Base-by-base conservation (phyloP, 441 rosid species). In the Mallotus repandus region DNA sequence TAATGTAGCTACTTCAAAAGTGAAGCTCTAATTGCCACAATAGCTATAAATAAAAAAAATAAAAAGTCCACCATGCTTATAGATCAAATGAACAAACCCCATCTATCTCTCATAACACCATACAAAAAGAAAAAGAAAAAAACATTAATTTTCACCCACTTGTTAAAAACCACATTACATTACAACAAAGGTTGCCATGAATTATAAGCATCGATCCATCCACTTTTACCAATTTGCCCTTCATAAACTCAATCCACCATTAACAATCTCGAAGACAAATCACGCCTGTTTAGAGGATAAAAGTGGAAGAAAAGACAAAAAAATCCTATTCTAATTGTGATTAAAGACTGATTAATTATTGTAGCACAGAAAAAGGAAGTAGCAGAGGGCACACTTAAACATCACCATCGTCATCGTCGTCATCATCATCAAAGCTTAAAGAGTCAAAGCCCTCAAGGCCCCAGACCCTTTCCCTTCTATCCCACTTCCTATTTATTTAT, bases 401-500 rank as follows among this genome's bases (percentile, higher is more conserved):
- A 29, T 29, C 38, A 25, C 14, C 54, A 64, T 54, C 76, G 50
- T 12, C 57, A 12, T 66, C 77, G 12, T 63, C 78, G 16, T 75
- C 74, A n/a, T 69, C 78, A 22, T 75, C 74, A n/a, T 69, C 58
- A 55, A 55, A 55, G 32, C 61, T 43, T 43, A 72, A 77, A 81
- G 82, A 82, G 87, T 84, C 90, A 83, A 85, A 84, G 63, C 74
- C 60, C 69, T 84, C 90, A 83, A 85, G 83, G 63, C 74, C 60
- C 69, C 70, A 80, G 62, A 70, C 76, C 32, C 65, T 75, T 75
- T 29, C 32, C 70, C 55, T 45, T 63, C 4, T 66, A 11, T 60
- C 74, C 54, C 32, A 49, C 72, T 70, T 48, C 41, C 77, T 59
- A 0, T 29, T 3, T 29, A 29, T 29, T 29, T 29, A 29, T 29